A percentile compares a stretch with the other conserved stretches of the same genome.
Evolutionary conservation across 352 stramenopile genomes (phyloP).

Genomic region (Hyphochytrium catenoides): DNA sequence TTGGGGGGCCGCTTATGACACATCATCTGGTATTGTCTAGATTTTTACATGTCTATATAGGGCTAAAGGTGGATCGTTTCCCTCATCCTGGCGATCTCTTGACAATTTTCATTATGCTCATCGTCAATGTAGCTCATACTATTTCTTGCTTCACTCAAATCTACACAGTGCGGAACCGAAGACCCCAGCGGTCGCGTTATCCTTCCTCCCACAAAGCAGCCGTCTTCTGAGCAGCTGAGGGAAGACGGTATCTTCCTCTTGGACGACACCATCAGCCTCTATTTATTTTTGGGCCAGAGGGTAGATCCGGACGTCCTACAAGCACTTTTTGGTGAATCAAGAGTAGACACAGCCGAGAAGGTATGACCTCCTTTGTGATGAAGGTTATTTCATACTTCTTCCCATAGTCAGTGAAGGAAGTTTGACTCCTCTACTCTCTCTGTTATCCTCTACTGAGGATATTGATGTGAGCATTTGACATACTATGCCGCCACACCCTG

Average conservation of each 20-base stretch:
- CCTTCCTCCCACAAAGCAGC: constrained; percentile 34
- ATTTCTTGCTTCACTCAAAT: too few relatives aligned
- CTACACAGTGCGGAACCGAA: constrained; percentile 29
- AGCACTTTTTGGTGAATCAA: constrained; percentile 52
- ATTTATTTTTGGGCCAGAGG: constrained; percentile 59
- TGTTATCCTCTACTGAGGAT: background rate
- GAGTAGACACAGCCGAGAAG: constrained; percentile 32
- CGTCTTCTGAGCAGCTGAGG: constrained; percentile 56
- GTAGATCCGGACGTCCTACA: constrained; percentile 31
- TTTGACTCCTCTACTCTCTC: background rate
- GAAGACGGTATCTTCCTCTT: constrained; percentile 60
- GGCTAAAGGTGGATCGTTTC: background rate
- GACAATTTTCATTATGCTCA: too few relatives aligned
- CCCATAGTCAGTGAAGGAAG: too few relatives aligned
- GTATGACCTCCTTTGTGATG: constrained; percentile 1
- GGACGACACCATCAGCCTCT: constrained; percentile 56
- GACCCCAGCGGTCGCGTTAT: constrained; percentile 46
- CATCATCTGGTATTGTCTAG: background rate
- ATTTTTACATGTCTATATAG: background rate
- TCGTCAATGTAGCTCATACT: too few relatives aligned
- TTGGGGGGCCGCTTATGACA: background rate
- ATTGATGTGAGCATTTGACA: too few relatives aligned
- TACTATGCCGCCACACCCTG: too few relatives aligned
- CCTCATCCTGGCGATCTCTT: constrained; percentile 1
- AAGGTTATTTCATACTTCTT: too few relatives aligned